These are phyloP conservation scores for Stramenopiles sp. DNA, from an alignment of 352 stramenopile genomes.

Conservation along the genomic window DNA sequence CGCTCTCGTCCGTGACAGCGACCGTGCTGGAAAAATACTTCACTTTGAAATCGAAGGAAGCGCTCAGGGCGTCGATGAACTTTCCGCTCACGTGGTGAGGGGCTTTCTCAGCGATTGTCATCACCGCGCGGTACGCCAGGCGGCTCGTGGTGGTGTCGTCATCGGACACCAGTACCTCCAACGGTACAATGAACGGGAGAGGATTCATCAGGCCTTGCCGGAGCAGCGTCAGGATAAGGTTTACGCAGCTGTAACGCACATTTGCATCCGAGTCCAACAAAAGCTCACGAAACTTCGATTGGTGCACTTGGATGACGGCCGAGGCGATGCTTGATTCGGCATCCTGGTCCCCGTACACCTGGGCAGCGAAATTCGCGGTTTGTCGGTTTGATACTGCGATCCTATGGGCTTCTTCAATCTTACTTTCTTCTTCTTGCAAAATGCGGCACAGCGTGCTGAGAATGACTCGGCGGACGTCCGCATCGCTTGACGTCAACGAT, in stretches of 20 bases:
- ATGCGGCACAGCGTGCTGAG: slow-evolving; percentile 12
- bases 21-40: background rate
- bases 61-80: slow-evolving; percentile 26
- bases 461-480: slow-evolving; percentile 5
- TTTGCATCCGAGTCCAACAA: slow-evolving; percentile 29
- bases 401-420: slow-evolving; percentile 18
- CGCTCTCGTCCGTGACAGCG: slow-evolving; percentile 12
- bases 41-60: slow-evolving; percentile 22
- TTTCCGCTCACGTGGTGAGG: slow-evolving; percentile 25
- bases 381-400: no score
- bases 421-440: slow-evolving; percentile 22
- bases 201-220: slow-evolving; percentile 52
- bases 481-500: background rate
- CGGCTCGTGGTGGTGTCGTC: slow-evolving; percentile 15
- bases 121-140: slow-evolving; percentile 22
- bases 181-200: slow-evolving; percentile 31
- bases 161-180: slow-evolving; percentile 26
- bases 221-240: slow-evolving; percentile 40
- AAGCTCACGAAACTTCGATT: slow-evolving; percentile 35
- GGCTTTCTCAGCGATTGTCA: slow-evolving; percentile 26
- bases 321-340: slow-evolving; percentile 38
- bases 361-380: no score
- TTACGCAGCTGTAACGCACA: slow-evolving; percentile 32
- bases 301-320: slow-evolving; percentile 35
- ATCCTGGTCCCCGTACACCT: slow-evolving; percentile 41